Base-by-base conservation (phyloP, 306 rosid species). In the Mimosa bimucronata region DNA sequence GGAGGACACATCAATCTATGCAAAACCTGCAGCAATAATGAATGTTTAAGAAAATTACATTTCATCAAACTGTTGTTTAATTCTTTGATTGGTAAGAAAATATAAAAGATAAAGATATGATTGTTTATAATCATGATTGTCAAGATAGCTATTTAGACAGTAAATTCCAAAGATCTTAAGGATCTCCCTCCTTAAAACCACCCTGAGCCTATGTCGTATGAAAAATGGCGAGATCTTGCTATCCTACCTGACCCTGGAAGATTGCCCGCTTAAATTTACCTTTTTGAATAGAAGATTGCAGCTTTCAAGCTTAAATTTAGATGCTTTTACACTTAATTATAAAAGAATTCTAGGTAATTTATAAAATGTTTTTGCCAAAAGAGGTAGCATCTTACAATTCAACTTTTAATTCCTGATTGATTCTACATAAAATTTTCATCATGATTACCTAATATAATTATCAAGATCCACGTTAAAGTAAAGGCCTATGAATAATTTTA, bases 11-110 rank as follows among this genome's bases (percentile, higher is more conserved):
- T 11, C 78, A 79, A 61, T 68, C 34, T 34, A 68, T 26, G 38
- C 66, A 60, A 57, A 78, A 50, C 60, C 53, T 38, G n/a, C 52
- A 58, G 45, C 44, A 6, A 44, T 6, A 12, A 67, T 71, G 44
- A 55, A 9, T n/a, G n/a, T n/a, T n/a, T n/a, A 71, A 23, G 29
- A 75, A 38, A 50, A 50, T 50, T 76, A n/a, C 60, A 77, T 34
- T 52, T 52, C 60, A 52, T 52, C n/a, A 7, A 19, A 19, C n/a
- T n/a, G n/a, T 52, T 52, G 60, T 52, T 52, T 6, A 52, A 19
- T 19, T 52, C n/a, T 52, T 19, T n/a, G n/a, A 10, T 19, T 52
- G 2, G 60, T 7, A 52, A 18, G 26, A 52, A 52, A 52, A 52
- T 52, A 19, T 52, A 7, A n/a, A 52, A 52, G 60, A 19, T 3